Conservation (phyloP, 2,329 filamentous ascomycete genomes). For the Trichophaea hybrida region DNA sequence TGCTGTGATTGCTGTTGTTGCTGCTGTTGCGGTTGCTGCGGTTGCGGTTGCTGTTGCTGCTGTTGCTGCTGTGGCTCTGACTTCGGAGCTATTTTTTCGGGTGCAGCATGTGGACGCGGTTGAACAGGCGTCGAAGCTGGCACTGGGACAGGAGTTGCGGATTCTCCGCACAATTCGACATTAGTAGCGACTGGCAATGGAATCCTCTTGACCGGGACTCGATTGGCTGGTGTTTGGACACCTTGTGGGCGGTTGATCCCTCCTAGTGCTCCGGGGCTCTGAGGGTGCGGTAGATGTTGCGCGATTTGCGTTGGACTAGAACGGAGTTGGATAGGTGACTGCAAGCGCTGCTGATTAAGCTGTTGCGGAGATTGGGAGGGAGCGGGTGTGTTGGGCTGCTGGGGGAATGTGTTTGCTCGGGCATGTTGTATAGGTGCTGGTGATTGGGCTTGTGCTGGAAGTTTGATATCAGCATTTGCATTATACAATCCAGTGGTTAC, state of each 20-base stretch:
- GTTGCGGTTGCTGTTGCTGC: neutral
- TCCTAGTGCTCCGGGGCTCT: neutral
- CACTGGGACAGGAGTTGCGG: neutral
- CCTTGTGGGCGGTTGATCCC: neutral
- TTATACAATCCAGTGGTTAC: slow-evolving; percentile 3
- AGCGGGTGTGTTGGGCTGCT: slow-evolving; percentile 7
- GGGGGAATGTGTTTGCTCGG: neutral
- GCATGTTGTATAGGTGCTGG: neutral
- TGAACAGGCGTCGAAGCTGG: neutral
- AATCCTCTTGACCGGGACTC: neutral
- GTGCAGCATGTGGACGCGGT: neutral
- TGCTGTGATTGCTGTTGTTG: neutral
- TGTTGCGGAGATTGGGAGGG: slow-evolving; percentile 7
- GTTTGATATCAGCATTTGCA: neutral
- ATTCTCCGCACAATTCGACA: neutral
- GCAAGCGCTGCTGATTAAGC: slow-evolving; percentile 6
- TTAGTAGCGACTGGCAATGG: neutral
- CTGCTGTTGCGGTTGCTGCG: neutral
- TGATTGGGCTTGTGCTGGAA: neutral
- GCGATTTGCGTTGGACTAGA: neutral
- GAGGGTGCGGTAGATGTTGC: neutral
- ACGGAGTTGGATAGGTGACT: neutral
- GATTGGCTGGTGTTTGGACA: neutral
- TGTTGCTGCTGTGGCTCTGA: neutral
- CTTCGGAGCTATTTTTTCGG: too few species aligned